These are phyloP conservation scores for Trametopsis cervina DNA, from an alignment of 768 basidiomycete species.

Conservation along the genomic window DNA sequence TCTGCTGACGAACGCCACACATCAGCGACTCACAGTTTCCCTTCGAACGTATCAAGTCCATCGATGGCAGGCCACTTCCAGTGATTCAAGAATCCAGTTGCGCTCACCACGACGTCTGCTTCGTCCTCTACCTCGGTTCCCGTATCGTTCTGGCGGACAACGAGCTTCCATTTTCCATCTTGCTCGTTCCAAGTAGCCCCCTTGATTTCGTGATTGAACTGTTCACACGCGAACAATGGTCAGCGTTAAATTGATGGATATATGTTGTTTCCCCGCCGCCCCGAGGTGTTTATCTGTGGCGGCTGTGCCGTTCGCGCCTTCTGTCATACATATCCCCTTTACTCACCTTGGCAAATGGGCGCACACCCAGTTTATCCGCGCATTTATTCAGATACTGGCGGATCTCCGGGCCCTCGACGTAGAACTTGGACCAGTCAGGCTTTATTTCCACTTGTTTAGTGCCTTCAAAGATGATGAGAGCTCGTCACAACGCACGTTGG, in stretches of 20 bases:
- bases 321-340: too few relatives aligned
- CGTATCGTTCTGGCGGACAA: not conserved
- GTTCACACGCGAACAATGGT: too few relatives aligned
- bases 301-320: too few relatives aligned
- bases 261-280: too few relatives aligned
- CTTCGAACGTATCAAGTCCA: slow-evolving; percentile 28
- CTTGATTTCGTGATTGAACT: slow-evolving; percentile 2
- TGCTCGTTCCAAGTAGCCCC: slow-evolving; percentile 1
- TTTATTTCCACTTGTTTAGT: not conserved
- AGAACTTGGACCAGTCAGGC: too few relatives aligned
- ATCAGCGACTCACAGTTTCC: slow-evolving; percentile 15
- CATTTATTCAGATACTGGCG: not conserved
- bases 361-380: not conserved
- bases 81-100: slow-evolving; percentile 27
- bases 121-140: slow-evolving; percentile 5
- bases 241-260: too few relatives aligned
- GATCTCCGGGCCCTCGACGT: too few relatives aligned
- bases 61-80: slow-evolving; percentile 35
- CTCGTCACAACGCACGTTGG: not conserved
- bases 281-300: too few relatives aligned
- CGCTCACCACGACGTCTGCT: slow-evolving; percentile 28
- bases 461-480: not conserved
- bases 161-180: not conserved
- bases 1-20: not conserved
- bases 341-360: not conserved